Evolutionary conservation across 106 monocot species (phyloP).

Genomic region (Xerophyta viscosa): DNA sequence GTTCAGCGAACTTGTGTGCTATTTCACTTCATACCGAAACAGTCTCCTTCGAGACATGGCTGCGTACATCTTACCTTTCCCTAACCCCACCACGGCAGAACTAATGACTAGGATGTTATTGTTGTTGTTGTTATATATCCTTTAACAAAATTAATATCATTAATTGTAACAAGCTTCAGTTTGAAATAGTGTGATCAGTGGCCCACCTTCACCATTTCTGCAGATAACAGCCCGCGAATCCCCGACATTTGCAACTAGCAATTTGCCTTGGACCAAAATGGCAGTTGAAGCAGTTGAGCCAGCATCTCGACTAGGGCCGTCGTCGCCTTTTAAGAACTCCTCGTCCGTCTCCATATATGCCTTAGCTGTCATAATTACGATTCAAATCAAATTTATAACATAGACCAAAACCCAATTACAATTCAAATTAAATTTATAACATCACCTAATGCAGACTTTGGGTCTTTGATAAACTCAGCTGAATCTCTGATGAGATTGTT

Average conservation of each 20-base stretch:
- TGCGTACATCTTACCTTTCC: no score
- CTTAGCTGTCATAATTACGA: constrained; percentile 34
- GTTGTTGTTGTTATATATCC: no score
- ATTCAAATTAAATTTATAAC: constrained; percentile 2
- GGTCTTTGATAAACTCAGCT: constrained; percentile 55
- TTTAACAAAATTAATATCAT: no score
- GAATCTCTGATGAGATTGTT: constrained; percentile 60
- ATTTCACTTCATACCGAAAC: no score
- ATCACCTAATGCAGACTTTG: constrained; percentile 67
- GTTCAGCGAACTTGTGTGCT: no score
- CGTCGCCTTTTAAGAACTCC: constrained; percentile 38
- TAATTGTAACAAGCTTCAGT: no score
- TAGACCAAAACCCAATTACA: not conserved
- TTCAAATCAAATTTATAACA: constrained; percentile 1
- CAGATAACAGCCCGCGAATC: constrained; percentile 70
- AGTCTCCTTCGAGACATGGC: no score
- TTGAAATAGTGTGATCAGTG: no score
- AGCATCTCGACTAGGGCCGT: constrained; percentile 42
- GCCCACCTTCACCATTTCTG: constrained; percentile 42
- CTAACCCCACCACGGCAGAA: no score
- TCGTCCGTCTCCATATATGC: constrained; percentile 54
- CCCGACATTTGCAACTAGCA: constrained; percentile 78
- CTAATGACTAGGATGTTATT: no score
- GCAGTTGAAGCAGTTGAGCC: constrained; percentile 80
- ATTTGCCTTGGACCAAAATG: constrained; percentile 35